phyloP scores from a whole-genome alignment of 2,329 filamentous ascomycete genomes.

The Diaporthe nobilis region DNA sequence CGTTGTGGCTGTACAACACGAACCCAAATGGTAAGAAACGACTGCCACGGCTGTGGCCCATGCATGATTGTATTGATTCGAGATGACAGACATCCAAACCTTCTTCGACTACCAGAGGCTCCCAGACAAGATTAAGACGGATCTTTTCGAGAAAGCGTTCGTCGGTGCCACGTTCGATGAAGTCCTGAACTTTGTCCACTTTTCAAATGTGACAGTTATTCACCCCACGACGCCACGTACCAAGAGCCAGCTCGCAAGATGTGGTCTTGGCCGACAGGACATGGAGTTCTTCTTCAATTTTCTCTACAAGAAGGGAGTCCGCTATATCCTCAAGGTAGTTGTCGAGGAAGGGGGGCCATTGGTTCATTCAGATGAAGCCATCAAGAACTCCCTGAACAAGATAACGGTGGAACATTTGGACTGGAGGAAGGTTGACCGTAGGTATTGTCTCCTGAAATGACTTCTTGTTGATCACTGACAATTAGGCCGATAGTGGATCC shows the following conservation, averaged over 20 bases:
- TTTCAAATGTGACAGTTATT: not conserved
- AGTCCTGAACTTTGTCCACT: not conserved
- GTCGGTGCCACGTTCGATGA: not conserved
- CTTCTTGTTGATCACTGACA: not conserved
- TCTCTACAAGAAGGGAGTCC: not conserved
- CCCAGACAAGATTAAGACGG: not conserved
- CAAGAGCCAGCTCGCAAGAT: too few species aligned
- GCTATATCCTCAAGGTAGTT: not conserved
- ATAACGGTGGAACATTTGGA: not conserved
- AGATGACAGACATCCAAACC: not conserved
- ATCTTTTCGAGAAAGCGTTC: not conserved
- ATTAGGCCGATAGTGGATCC: not conserved
- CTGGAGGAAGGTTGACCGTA: slow-evolving; percentile 7
- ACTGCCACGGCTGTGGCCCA: too few species aligned
- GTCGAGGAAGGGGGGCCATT: not conserved
- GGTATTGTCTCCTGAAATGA: not conserved
- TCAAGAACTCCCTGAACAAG: not conserved
- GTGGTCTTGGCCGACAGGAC: not conserved
- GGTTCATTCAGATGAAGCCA: not conserved
- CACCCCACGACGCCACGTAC: too few species aligned
- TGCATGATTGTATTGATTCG: too few species aligned
- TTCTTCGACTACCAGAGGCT: not conserved
- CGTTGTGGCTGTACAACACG: not conserved
- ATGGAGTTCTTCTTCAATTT: slow-evolving; percentile 15
- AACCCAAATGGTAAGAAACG: not conserved